Percentiles rank a stretch among this genome's conserved stretches.
Evolutionary conservation across 2,329 filamentous ascomycete genomes (phyloP).

Genomic region (Aspergillus tubingensis): DNA sequence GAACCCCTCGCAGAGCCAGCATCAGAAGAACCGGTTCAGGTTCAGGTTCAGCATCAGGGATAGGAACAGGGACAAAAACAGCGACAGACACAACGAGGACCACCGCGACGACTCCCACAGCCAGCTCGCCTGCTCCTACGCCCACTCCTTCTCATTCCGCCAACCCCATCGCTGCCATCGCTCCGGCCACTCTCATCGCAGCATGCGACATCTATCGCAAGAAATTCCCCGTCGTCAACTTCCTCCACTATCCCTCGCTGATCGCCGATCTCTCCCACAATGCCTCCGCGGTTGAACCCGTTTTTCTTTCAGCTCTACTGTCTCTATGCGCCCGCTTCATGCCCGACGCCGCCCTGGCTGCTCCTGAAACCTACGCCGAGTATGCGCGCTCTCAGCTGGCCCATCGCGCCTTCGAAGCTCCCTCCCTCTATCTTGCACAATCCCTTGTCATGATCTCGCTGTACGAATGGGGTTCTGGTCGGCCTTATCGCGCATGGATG

Average conservation of each 20-base stretch:
- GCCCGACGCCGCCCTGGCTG: conserved; percentile 24
- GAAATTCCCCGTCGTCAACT: conserved; percentile 41
- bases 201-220: conserved; percentile 40
- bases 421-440: conserved; percentile 38
- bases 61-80: too few species aligned
- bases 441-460: conserved; percentile 40
- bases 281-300: conserved; percentile 32
- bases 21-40: too few species aligned
- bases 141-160: background rate
- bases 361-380: conserved; percentile 34
- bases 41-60: too few species aligned
- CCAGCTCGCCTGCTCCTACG: background rate
- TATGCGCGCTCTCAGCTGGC: conserved; percentile 37
- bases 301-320: conserved; percentile 37
- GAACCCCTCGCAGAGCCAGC: background rate
- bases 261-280: conserved; percentile 37
- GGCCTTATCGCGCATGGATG: conserved; percentile 43
- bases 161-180: conserved; percentile 26
- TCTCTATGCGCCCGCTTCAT: conserved; percentile 40
- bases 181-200: conserved; percentile 33
- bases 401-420: conserved; percentile 34
- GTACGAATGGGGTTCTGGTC: conserved; percentile 40
- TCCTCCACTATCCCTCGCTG: conserved; percentile 40
- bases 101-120: background rate
- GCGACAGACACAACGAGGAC: too few species aligned